Percentiles rank a stretch among this genome's conserved stretches.
Conservation (phyloP, 345 rosid species). For the Moricandia moricandioides region DNA sequence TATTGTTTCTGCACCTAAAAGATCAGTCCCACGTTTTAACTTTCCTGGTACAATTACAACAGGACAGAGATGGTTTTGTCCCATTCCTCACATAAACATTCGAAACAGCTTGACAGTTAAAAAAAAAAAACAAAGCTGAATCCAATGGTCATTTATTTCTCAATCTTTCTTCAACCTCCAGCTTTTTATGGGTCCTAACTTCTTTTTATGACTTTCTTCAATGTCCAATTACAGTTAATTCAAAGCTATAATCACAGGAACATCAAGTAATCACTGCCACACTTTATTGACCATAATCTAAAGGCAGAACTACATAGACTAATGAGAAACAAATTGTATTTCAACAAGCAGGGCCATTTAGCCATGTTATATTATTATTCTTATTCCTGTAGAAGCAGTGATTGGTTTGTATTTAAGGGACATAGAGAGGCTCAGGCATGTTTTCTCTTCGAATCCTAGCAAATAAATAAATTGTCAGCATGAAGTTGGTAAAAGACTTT, state of each 20-base stretch:
- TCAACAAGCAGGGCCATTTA: not conserved
- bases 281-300: constrained; percentile 13
- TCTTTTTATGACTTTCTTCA: not conserved
- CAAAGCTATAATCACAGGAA: not conserved
- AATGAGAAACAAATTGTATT: constrained; percentile 25
- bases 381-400: no score
- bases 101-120: not conserved
- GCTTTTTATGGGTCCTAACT: not conserved
- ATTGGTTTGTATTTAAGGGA: constrained; percentile 47
- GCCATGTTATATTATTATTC: constrained; percentile 13
- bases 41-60: not conserved
- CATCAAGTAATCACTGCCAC: constrained; percentile 12
- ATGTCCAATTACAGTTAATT: constrained; percentile 20
- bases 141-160: constrained; percentile 14
- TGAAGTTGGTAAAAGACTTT: not conserved
- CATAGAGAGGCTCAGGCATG: constrained; percentile 74
- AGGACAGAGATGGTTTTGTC: constrained; percentile 21
- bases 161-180: not conserved
- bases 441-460: constrained; percentile 71
- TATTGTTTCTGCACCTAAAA: constrained; percentile 33
- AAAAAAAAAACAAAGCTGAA: not conserved
- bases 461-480: constrained; percentile 20
- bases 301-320: constrained; percentile 2
- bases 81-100: constrained; percentile 10
- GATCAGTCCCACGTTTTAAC: constrained; percentile 21